These are phyloP conservation scores for Salix brachista DNA, from an alignment of 345 rosid genomes.

Conservation along the genomic window DNA sequence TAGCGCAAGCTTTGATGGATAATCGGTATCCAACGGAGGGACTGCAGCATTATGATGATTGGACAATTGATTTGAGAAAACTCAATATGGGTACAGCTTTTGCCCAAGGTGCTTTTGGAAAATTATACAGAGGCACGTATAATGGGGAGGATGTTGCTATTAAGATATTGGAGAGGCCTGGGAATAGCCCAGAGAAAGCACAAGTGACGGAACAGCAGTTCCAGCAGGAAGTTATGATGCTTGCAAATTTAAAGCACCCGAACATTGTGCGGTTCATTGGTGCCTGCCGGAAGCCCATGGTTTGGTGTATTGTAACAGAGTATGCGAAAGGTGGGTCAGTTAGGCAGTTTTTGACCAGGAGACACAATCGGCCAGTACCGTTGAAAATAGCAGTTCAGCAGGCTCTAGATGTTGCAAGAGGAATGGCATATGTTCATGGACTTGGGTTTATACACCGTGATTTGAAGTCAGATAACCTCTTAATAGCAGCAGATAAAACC, in stretches of 20 bases:
- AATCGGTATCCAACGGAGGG: constrained; percentile 49
- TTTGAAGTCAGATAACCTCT: constrained; percentile 26
- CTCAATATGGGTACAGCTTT: constrained; percentile 68
- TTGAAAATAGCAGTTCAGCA: constrained; percentile 31
- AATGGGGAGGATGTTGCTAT: constrained; percentile 30
- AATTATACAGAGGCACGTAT: constrained; percentile 41
- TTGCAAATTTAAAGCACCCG: constrained; percentile 25
- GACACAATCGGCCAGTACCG: constrained; percentile 25
- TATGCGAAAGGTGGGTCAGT: constrained; percentile 32
- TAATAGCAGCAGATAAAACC: constrained; percentile 27
- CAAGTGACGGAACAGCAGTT: constrained; percentile 30
- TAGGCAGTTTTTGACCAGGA: constrained; percentile 21
- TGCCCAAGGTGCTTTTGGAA: constrained; percentile 76
- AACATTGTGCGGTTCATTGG: constrained; percentile 31
- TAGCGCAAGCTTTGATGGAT: constrained; percentile 62
- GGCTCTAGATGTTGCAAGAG: constrained; percentile 30
- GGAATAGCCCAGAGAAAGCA: constrained; percentile 19
- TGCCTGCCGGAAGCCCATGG: constrained; percentile 29
- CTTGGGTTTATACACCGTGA: constrained; percentile 27
- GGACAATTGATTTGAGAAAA: constrained; percentile 62
- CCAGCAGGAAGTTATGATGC: constrained; percentile 34
- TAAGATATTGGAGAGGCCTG: constrained; percentile 32
- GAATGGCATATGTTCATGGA: constrained; percentile 30
- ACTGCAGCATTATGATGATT: constrained; percentile 45
- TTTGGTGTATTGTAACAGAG: constrained; percentile 29